Conservation (phyloP, 1,139 yeast species). For the Suhomyces chickasaworum region DNA sequence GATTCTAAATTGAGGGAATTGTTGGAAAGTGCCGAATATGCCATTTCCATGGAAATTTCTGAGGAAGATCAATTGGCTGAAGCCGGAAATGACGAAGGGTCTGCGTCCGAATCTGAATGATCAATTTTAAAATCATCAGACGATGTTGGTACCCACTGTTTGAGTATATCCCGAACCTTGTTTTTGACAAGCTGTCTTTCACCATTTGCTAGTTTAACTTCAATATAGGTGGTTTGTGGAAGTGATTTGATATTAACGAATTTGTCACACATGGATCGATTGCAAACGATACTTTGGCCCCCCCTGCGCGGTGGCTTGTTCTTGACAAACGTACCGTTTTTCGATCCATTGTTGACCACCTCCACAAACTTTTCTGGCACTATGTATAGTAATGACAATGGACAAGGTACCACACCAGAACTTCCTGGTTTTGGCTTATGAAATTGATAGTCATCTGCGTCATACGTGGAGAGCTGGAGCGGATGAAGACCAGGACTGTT, state of each 20-base stretch:
- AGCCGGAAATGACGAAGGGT: constrained; percentile 27
- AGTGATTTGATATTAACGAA: constrained; percentile 18
- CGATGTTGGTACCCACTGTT: constrained; percentile 35
- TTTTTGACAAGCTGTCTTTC: constrained; percentile 28
- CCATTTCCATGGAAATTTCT: constrained; percentile 46
- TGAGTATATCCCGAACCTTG: constrained; percentile 25
- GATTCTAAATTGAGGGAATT: constrained; percentile 56
- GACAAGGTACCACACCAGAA: constrained; percentile 32
- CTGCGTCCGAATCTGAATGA: constrained; percentile 38
- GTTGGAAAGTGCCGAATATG: constrained; percentile 82
- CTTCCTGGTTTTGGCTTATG: constrained; percentile 24
- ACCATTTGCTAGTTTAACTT: constrained; percentile 28
- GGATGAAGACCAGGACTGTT: constrained; percentile 14
- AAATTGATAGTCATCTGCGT: constrained; percentile 28
- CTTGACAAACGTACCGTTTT: constrained; percentile 51
- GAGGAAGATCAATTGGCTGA: constrained; percentile 31
- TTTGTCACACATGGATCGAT: constrained; percentile 26
- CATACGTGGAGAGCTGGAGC: constrained; percentile 26
- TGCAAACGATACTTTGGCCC: constrained; percentile 49
- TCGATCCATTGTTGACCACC: constrained; percentile 55
- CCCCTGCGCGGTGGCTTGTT: constrained; percentile 44
- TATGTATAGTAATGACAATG: constrained; percentile 37
- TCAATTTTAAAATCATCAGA: constrained; percentile 34
- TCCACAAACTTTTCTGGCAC: constrained; percentile 33
- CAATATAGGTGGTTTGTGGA: constrained; percentile 22